Evolutionary conservation across 768 basidiomycete species (phyloP).

Genomic region (Mycena vitilis): DNA sequence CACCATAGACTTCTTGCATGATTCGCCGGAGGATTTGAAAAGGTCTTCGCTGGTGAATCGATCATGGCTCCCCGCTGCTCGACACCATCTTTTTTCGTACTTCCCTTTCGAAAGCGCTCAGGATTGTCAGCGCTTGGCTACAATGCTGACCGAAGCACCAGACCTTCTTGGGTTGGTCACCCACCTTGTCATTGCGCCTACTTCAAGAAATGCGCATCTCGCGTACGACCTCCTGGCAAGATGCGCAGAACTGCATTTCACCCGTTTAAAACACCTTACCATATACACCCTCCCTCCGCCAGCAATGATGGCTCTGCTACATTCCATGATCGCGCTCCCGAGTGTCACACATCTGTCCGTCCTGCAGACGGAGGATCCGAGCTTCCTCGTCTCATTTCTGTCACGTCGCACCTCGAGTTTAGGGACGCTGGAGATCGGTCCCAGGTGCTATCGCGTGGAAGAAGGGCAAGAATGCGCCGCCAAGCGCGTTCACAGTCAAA

Average conservation of each 20-base stretch:
- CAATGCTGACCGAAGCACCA: background rate
- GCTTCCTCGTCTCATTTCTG: slow-evolving; percentile 7
- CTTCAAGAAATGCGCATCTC: background rate
- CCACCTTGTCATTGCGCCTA: slow-evolving; percentile 3
- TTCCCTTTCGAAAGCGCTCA: background rate
- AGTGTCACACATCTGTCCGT: slow-evolving; percentile 7
- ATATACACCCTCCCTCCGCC: slow-evolving; percentile 20
- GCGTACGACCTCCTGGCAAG: background rate
- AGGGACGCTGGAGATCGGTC: slow-evolving; percentile 6
- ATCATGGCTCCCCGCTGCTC: slow-evolving; percentile 12
- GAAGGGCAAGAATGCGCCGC: background rate
- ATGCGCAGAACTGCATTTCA: background rate
- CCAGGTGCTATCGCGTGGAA: background rate
- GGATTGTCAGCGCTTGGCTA: background rate
- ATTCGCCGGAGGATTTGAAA: slow-evolving; percentile 13
- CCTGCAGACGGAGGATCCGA: background rate
- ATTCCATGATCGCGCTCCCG: slow-evolving; percentile 12
- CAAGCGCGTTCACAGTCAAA: background rate
- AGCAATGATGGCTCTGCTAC: background rate
- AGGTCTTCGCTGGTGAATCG: slow-evolving; percentile 9
- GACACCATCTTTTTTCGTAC: slow-evolving; percentile 23
- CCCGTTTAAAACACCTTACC: slow-evolving; percentile 7
- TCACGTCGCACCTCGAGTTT: slow-evolving; percentile 5
- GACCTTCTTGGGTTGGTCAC: background rate
- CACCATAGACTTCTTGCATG: slow-evolving; percentile 25